Base-by-base conservation (phyloP, 139 green algal species). In the Chlamydomonas incerta region DNA sequence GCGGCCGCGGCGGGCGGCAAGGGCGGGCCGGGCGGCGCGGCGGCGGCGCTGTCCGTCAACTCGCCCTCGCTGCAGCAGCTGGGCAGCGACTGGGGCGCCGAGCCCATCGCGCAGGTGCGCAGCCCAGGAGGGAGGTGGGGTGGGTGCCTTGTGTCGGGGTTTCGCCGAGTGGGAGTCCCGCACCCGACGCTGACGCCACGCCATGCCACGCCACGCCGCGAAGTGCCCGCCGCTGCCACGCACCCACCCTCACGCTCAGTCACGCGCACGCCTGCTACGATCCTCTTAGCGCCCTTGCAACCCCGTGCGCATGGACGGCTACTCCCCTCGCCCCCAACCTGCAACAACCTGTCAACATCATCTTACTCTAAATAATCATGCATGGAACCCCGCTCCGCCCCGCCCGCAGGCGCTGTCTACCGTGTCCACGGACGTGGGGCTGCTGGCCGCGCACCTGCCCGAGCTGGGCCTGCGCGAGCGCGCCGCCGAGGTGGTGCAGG, bases 31-130 rank as follows among this genome's bases (percentile, higher is more conserved):
- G 82, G 52, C 35, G 31, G 41, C 0, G 31, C 33, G 26, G 24
- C 23, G 11, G 14, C 28, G 14, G 72, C 46, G 1, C 82, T 82
- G 41, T 73, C 82, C 23, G 24, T 81, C 14, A 72, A 26, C 52
- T 79, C 77, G 28, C 79, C 74, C 5, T 31, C 68, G 74, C 46
- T 84, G 29, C 9, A 52, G 63, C 63, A 74, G 41, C 81, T 67
- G 62, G 58, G 69, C 75, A 76, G 83, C 50, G 93, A 96, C 85
- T 97, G 94, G 94, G 93, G 94, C 23, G 74, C 92, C 26, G 88
- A 90, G 2, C 52, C 55, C 13, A 85, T 93, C 26, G 80, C 87
- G 65, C 58, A 86, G 88, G 90, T 90, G 72, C 26, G 47, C 72
- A 35, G 29, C 20, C 20, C 14, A 35, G 28, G 21, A 6, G 34